phyloP scores from a whole-genome alignment of 768 basidiomycete genomes.

The Leucocoprinus sp. region DNA sequence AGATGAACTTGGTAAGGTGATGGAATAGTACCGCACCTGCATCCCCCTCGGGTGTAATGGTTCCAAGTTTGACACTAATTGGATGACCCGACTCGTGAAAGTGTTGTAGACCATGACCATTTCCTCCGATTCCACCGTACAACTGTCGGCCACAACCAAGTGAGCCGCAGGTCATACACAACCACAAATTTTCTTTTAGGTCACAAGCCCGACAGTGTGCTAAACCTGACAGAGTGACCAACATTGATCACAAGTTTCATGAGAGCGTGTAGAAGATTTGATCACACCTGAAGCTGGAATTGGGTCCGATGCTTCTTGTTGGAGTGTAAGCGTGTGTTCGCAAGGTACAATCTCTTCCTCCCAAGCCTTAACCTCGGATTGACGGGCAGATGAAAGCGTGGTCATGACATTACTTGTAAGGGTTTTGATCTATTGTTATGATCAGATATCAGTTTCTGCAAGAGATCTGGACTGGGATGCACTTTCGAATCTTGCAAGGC shows the following conservation, averaged over 20 bases:
- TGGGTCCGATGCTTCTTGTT: conserved; percentile 33
- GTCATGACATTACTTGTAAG: conserved; percentile 65
- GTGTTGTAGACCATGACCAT: conserved; percentile 83
- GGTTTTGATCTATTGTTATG: conserved; percentile 34
- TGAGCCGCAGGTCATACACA: conserved; percentile 86
- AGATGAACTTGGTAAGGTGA: background rate
- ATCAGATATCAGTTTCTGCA: conserved; percentile 3
- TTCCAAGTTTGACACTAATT: conserved; percentile 88
- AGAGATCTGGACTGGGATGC: background rate
- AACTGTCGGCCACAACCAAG: conserved; percentile 87
- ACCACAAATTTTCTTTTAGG: conserved; percentile 88
- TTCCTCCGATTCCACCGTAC: conserved; percentile 74
- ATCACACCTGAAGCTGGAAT: conserved; percentile 46
- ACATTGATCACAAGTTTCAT: background rate
- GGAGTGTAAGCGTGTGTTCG: conserved; percentile 58
- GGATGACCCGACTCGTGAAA: conserved; percentile 65
- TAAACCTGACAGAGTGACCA: conserved; percentile 37
- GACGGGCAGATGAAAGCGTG: conserved; percentile 80
- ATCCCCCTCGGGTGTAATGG: conserved; percentile 89
- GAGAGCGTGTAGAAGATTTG: background rate
- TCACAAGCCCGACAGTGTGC: conserved; percentile 80
- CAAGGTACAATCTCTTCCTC: conserved; percentile 89
- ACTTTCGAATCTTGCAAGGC: conserved; percentile 30
- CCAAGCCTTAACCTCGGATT: conserved; percentile 96
- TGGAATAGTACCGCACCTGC: conserved; percentile 49